Evolutionary conservation across 495 filamentous ascomycete species (phyloP), one percentile per base, ranked within the genome.

Genomic region (Aspergillus haitiensis): DNA sequence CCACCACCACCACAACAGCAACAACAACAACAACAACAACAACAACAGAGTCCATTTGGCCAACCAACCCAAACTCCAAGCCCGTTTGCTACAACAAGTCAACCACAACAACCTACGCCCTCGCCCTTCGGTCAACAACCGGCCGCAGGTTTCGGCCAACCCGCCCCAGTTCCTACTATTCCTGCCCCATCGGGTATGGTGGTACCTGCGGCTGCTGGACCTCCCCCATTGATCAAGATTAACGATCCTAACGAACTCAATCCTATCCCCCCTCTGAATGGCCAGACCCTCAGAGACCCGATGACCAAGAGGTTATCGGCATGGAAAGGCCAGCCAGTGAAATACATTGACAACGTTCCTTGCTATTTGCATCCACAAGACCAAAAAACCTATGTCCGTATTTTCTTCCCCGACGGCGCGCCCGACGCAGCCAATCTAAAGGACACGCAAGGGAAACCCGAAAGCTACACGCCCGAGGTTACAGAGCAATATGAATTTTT

Each of bases 371-470:
- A 80, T 59, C 73, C 72, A 4, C 70, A 77, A 44, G 80, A 82
- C 57, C 74, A 78, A 42, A 66, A 73, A 53, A 75, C 74, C 5
- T 79, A 72, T 58, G 76, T 82, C 32, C 81, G 78, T 36, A 82
- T 93, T 21, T 86, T 87, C 75, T 89, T 88, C 63, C 86, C 88
- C 1, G 75, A 87, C 33, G 90, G 90, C 1, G 77, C 86, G n/a
- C 88, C 88, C 2, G 66, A 75, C 1, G 81, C 83, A 12, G 71
- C 73, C 4, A 73, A 63, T 34, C 52, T 79, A 35, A 64, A 70
- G 36, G 76, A 80, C 55, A 69, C 73, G 7, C 67, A 75, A 32
- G 75, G 59, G 1, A 72, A 71, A 27, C 66, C 70, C 0, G 74
- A 77, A 34, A 67, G 76, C 9, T 79, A 79, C 52, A 79, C 76